These are phyloP conservation scores for Apodospora peruviana DNA, from an alignment of 495 filamentous ascomycete species.

Conservation along the genomic window DNA sequence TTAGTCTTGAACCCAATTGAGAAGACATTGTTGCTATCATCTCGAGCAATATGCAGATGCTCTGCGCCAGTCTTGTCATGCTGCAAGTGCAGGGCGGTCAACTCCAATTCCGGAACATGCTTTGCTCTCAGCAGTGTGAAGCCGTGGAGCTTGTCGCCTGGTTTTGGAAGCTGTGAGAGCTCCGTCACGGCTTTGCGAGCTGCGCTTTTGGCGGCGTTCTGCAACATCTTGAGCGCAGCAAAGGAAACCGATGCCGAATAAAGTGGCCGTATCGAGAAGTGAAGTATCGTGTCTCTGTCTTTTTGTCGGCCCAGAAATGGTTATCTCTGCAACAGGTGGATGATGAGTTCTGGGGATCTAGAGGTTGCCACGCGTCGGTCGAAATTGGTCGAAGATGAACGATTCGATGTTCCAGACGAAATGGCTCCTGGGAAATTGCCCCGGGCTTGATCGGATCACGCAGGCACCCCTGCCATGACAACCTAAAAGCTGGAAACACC, in stretches of 20 bases:
- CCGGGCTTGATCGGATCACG: not conserved
- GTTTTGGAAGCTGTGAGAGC: conserved; percentile 62
- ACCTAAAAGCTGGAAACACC: too few relatives aligned
- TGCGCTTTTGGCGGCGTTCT: conserved; percentile 42
- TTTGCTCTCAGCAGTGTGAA: conserved; percentile 86
- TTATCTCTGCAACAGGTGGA: too few relatives aligned
- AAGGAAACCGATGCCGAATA: not conserved
- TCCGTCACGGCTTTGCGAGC: conserved; percentile 64
- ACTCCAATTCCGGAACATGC: conserved; percentile 86
- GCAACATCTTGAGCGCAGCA: conserved; percentile 36
- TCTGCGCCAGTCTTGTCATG: conserved; percentile 94
- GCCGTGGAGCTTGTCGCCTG: conserved; percentile 82
- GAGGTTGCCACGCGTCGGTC: too few relatives aligned
- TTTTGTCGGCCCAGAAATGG: not conserved
- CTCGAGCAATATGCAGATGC: conserved; percentile 87
- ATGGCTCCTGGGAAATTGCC: not conserved
- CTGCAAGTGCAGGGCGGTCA: conserved; percentile 81
- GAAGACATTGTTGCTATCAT: conserved; percentile 99
- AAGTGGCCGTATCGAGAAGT: not conserved
- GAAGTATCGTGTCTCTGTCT: not conserved
- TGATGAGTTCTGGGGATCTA: too few relatives aligned
- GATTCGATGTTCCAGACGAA: not conserved
- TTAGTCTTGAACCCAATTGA: conserved; percentile 99
- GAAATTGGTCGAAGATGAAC: too few relatives aligned
- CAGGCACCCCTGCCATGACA: too few relatives aligned